phyloP scores from a whole-genome alignment of 2,329 filamentous ascomycete genomes.

The Ophiostoma ips region DNA sequence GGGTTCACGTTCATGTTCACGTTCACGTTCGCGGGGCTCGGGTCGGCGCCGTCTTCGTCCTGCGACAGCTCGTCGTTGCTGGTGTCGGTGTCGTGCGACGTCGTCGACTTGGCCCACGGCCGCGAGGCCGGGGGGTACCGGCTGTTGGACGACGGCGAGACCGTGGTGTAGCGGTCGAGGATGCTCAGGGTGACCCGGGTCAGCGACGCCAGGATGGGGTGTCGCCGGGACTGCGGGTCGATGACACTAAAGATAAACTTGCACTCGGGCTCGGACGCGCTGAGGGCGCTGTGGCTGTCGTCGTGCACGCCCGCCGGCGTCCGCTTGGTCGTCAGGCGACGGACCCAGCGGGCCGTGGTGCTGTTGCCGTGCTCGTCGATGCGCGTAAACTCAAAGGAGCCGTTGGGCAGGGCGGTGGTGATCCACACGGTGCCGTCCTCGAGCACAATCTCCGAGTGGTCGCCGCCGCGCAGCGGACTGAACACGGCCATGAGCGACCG shows the following conservation, averaged over 20 bases:
- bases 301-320: slow-evolving; percentile 7
- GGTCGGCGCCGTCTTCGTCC: neutral
- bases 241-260: slow-evolving; percentile 70
- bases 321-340: slow-evolving; percentile 23
- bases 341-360: slow-evolving; percentile 57
- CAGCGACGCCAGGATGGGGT: slow-evolving; percentile 61
- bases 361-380: slow-evolving; percentile 42
- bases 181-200: slow-evolving; percentile 52
- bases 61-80: slow-evolving; percentile 9
- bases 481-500: slow-evolving; percentile 53
- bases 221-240: slow-evolving; percentile 51
- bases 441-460: slow-evolving; percentile 51
- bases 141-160: slow-evolving; percentile 32
- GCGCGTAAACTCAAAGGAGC: slow-evolving; percentile 53
- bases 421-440: slow-evolving; percentile 47
- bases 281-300: slow-evolving; percentile 13
- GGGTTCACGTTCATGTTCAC: too few species aligned
- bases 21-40: too few species aligned
- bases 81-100: slow-evolving; percentile 15
- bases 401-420: slow-evolving; percentile 35
- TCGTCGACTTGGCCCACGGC: slow-evolving; percentile 13
- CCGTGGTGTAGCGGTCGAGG: slow-evolving; percentile 50
- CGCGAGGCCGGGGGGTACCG: slow-evolving; percentile 34
- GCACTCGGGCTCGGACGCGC: slow-evolving; percentile 23
- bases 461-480: slow-evolving; percentile 42